Conservation (phyloP, 163 green algal genomes). For the Scenedesmus sp. region DNA sequence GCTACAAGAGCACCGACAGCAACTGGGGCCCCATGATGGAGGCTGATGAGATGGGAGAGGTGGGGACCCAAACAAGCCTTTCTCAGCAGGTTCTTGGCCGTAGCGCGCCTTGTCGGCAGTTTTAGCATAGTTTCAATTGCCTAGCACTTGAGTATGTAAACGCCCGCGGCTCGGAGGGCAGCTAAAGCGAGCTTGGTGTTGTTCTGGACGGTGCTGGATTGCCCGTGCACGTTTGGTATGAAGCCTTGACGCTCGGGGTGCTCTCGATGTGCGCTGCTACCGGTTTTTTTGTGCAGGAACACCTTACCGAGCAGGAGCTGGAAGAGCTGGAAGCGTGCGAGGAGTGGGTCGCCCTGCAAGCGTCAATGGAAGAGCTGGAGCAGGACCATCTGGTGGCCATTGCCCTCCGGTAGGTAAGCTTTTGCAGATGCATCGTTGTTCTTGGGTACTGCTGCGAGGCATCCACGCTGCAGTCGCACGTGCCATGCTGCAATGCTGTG, state of each 20-base stretch:
- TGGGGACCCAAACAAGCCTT: not conserved
- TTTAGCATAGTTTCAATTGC: not conserved
- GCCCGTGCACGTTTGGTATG: not conserved
- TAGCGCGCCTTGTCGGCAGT: not conserved
- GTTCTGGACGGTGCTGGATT: not conserved
- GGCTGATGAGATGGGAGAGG: not conserved
- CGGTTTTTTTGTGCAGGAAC: conserved; percentile 12
- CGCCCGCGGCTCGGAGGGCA: not conserved
- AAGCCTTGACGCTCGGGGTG: not conserved
- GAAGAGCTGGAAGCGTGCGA: conserved; percentile 52
- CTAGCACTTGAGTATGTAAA: not conserved
- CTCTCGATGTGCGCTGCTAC: not conserved
- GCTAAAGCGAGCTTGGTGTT: not conserved
- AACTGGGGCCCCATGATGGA: not conserved
- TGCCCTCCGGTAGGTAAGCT: conserved; percentile 49
- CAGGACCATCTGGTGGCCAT: conserved; percentile 43
- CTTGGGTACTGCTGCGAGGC: not conserved
- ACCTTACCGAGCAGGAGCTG: conserved; percentile 48
- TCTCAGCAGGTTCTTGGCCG: not conserved
- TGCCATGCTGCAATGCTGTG: not conserved
- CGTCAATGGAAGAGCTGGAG: conserved; percentile 43
- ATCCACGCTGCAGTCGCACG: not conserved
- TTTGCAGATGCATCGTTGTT: not conserved
- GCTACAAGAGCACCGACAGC: conserved; percentile 20
- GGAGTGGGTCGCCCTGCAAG: conserved; percentile 42